Evolutionary conservation across 1,284 basidiomycete genomes (phyloP), one percentile per base, ranked within the genome.

Genomic region (Malassezia nana): DNA sequence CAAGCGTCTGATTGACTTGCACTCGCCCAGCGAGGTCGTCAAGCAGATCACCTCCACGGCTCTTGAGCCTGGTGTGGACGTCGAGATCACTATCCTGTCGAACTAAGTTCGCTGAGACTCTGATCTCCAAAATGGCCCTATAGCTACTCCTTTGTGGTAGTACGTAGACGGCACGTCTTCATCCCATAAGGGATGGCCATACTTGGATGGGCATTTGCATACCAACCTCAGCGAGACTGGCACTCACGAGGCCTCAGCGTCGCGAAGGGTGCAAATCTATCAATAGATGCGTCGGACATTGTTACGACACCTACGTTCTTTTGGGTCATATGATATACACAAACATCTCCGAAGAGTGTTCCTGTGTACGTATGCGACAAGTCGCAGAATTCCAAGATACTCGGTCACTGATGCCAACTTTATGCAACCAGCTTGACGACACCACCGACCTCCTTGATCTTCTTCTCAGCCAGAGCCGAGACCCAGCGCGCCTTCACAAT

Each of bases 1-100:
- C 86, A 99, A 99, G 82, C 88, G 94, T 74, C 83, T 98, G 77
- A 98, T 99, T 76, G 94, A 99, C 82, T 81, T 99, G 64, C 89
- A 92, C 81, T 91, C 91, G 58, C 92, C 92, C 61, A 89, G 87
- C 75, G 94, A 98, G 81, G 88, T 96, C 69, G 94, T 99, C 79
- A 98, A 98, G 83, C 92, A 98, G 81, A 99, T 99, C 76, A 96
- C 92, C 63, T 90, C 87, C 76, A 95, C 96, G 80, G 89, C 87
- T 78, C 83, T 98, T 79, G 92, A 96, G 80, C 89, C 91, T 66
- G 92, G 92, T 79, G 92, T 98, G 64, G 92, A 98, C 79, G 92
- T 96, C 75, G 92, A 98, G 79, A 92, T 98, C 67, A 95, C 91
- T 75, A 95, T 96, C 78, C 90, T 89, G 70, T 77, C 67, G 53